A percentile compares a stretch with the other conserved stretches of the same genome.
Evolutionary conservation across 1,284 basidiomycete genomes (phyloP).

Genomic region (Tilletia walkeri): DNA sequence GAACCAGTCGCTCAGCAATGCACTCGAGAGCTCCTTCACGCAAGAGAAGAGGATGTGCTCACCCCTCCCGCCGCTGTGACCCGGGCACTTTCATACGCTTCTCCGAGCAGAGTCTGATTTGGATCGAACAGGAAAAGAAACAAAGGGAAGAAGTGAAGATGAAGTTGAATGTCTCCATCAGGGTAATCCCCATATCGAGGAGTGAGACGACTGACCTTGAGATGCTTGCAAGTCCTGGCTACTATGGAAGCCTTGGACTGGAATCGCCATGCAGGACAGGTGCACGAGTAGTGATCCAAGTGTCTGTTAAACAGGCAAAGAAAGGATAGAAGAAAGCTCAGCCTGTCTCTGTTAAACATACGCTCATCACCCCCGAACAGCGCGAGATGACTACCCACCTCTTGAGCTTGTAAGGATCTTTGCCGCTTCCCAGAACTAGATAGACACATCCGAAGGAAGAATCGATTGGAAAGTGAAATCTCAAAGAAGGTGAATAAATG

Average conservation of each 20-base stretch:
- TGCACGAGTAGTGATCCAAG: constrained; percentile 63
- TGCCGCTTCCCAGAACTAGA: not conserved
- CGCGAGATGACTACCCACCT: not conserved
- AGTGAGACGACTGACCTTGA: constrained; percentile 55
- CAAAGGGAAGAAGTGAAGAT: not conserved
- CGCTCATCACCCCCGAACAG: too few species aligned
- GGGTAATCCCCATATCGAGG: too few species aligned
- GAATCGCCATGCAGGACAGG: constrained; percentile 59
- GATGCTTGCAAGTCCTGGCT: constrained; percentile 66
- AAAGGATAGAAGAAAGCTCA: not conserved
- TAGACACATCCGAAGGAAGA: too few species aligned
- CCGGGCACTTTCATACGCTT: constrained; percentile 63
- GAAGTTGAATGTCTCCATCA: too few species aligned
- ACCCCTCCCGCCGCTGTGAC: constrained; percentile 60
- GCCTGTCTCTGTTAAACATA: not conserved
- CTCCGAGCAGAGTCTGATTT: constrained; percentile 60
- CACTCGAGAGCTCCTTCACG: constrained; percentile 15
- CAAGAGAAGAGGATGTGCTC: constrained; percentile 42
- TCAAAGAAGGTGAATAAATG: not conserved
- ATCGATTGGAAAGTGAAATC: too few species aligned
- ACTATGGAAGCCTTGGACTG: constrained; percentile 61
- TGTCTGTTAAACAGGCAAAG: constrained; percentile 48
- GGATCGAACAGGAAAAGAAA: not conserved
- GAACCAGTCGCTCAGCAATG: not conserved
- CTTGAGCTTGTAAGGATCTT: not conserved